Evolutionary conservation across 2,329 filamentous ascomycete genomes (phyloP), one percentile per base, ranked within the genome.

Genomic region (Trichoderma koningiopsis): DNA sequence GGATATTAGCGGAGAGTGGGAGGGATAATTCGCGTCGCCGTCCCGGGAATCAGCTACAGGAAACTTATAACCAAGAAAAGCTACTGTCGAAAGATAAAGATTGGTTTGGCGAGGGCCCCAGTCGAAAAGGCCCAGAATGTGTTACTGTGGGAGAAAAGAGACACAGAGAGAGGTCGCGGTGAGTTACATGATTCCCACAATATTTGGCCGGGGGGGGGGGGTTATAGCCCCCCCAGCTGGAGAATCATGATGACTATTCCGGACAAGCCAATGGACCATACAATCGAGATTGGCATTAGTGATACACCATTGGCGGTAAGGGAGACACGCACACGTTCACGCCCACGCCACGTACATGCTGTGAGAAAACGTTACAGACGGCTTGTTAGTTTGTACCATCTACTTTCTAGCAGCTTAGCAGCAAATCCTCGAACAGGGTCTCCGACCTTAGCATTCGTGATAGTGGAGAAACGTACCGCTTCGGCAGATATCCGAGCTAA

Each of bases 401-500:
- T 47, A 27, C 52, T 14, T 27, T 56, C 35, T 33, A 66, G 53
- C 5, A 49, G 29, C 13, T 49, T 47, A 29, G 53, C 40, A 43
- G 40, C 3, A n/a, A 19, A 43, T 43, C 19, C 40, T 43, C 27
- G 19, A 43, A 7, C 19, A 19, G 40, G 40, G 40, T 43, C 40
- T 49, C 35, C 29, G 7, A 35, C 33, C 33, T 35, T 13, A 35
- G 13, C 4, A 59, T 66, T 70, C 68, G 68, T 68, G 68, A 70
- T 70, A 62, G 68, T 70, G 68, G 68, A 58, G 67, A 47, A 6
- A 24, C 3, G 11, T 29, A 52, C 24, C 53, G 35, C 52, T 63
- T 69, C 68, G 62, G 63, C 14, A 70, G 40, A 47, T 61, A 70
- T 56, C 63, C 57, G 68, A 70, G 47, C 27, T 43, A n/a, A 43